Evolutionary conservation across 2,329 filamentous ascomycete genomes (phyloP).

Genomic region (Sporothrix dimorphospora): DNA sequence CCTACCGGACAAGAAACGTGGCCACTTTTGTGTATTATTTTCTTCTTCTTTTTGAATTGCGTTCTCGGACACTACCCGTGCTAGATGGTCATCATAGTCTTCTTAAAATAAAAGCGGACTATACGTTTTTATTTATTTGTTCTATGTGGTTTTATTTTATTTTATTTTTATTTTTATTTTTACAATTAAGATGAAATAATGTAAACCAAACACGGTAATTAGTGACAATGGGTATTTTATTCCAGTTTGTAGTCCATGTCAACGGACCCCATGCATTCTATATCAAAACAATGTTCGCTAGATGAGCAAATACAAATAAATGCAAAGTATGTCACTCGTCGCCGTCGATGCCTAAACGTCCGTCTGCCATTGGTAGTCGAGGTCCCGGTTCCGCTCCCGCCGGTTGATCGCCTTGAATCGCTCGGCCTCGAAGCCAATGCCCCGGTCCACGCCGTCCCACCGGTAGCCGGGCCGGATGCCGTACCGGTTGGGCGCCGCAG

Average conservation of each 20-base stretch:
- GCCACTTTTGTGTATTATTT: not conserved
- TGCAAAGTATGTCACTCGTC: not conserved
- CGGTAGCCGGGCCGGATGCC: conserved; percentile 88
- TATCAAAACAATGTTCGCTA: not conserved
- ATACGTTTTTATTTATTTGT: no score
- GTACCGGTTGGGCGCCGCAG: conserved; percentile 87
- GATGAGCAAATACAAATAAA: not conserved
- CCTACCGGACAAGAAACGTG: no score
- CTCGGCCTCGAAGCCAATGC: conserved; percentile 91
- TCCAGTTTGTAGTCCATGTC: not conserved
- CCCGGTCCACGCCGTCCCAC: conserved; percentile 95
- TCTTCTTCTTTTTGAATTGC: not conserved
- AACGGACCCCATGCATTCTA: not conserved
- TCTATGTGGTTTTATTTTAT: no score
- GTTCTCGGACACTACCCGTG: not conserved
- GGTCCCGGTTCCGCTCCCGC: conserved; percentile 71
- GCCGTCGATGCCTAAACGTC: conserved; percentile 52
- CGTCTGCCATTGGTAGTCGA: conserved; percentile 96
- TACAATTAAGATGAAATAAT: not conserved
- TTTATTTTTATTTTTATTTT: no score
- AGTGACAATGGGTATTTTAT: not conserved
- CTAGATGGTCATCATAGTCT: conserved; percentile 1
- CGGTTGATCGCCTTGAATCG: conserved; percentile 88
- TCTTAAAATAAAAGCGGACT: not conserved
- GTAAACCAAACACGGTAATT: not conserved